Conservation (phyloP, 768 basidiomycete genomes). For the Termitomyces sp. region DNA sequence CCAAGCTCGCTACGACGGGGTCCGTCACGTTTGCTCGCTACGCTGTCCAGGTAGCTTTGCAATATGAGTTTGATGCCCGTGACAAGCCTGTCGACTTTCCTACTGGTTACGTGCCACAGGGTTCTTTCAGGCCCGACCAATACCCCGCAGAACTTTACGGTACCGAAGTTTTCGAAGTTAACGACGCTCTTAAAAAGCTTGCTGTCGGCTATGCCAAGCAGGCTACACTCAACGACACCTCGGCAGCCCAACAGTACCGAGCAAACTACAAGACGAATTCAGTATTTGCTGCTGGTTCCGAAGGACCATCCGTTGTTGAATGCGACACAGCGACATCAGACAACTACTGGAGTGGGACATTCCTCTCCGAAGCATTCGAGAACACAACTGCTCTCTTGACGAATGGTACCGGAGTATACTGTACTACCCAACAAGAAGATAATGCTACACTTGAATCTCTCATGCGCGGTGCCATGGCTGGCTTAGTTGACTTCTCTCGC, state of each 20-base stretch:
- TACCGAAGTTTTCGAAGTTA: slow-evolving; percentile 12
- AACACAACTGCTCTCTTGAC: slow-evolving; percentile 10
- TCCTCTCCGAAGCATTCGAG: slow-evolving; percentile 11
- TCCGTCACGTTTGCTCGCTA: slow-evolving; percentile 12
- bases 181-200: slow-evolving; percentile 7
- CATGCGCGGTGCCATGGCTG: slow-evolving; percentile 3
- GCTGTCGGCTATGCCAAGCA: slow-evolving; percentile 7
- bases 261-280: background rate
- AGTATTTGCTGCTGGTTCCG: slow-evolving; percentile 1
- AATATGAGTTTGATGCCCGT: slow-evolving; percentile 10
- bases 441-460: slow-evolving; percentile 11
- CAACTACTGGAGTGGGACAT: slow-evolving; percentile 7
- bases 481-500: slow-evolving; percentile 10
- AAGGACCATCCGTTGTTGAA: slow-evolving; percentile 8
- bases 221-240: slow-evolving; percentile 6
- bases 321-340: slow-evolving; percentile 10
- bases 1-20: slow-evolving; percentile 7
- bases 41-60: slow-evolving; percentile 10
- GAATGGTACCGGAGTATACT: slow-evolving; percentile 10
- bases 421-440: slow-evolving; percentile 11
- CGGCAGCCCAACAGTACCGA: slow-evolving; percentile 4
- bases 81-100: slow-evolving; percentile 8
- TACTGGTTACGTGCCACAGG: slow-evolving; percentile 10
- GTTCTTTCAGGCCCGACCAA: slow-evolving; percentile 3
- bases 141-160: slow-evolving; percentile 9